phyloP scores from a whole-genome alignment of 352 stramenopile genomes.

The Elongisporangium anandrum region DNA sequence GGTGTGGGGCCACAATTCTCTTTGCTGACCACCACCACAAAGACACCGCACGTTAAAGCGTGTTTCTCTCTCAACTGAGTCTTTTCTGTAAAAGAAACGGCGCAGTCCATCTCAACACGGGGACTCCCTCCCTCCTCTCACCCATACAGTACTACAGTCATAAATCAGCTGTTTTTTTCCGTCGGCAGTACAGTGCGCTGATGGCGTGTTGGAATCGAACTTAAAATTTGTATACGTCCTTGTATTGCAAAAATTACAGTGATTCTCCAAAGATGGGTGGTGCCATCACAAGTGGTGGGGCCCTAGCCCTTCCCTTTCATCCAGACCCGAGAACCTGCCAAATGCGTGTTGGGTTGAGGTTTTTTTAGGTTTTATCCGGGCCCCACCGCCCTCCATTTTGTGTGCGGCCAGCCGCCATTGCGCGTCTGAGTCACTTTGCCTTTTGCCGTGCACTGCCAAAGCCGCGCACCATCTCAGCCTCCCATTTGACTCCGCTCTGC shows the following conservation, averaged over 20 bases:
- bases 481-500: background rate
- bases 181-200: no score
- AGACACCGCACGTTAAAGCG: background rate
- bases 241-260: background rate
- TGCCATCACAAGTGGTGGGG: background rate
- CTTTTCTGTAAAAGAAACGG: background rate
- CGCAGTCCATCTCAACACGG: background rate
- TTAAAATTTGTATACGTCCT: background rate
- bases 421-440: background rate
- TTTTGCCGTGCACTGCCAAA: slow-evolving; percentile 9
- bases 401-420: no score
- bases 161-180: background rate
- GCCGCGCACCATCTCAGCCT: slow-evolving; percentile 4
- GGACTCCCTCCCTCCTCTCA: background rate
- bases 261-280: background rate
- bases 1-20: background rate
- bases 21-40: background rate
- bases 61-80: background rate
- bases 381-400: background rate
- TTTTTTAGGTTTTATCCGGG: background rate
- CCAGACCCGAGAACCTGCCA: background rate
- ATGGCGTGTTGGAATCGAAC: background rate
- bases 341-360: background rate
- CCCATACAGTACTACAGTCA: background rate
- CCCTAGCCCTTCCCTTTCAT: background rate